Evolutionary conservation across 2,329 filamentous ascomycete genomes (phyloP), one percentile per base, ranked within the genome.

Genomic region (Trichoderma breve): DNA sequence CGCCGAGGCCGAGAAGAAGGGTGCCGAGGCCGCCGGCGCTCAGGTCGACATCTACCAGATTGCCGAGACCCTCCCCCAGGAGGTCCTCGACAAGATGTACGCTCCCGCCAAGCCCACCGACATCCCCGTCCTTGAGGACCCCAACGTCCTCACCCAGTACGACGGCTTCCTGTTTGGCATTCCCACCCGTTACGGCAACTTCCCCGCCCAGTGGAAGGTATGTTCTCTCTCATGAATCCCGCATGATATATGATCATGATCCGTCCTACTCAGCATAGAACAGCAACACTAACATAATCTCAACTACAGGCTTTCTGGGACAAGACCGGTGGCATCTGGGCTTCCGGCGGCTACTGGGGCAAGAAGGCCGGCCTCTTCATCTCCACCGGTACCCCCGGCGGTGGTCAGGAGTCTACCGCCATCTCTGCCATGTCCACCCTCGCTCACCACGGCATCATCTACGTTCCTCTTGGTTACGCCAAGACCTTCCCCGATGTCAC

Each of bases 131-230:
- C 86, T 91, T 64, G 81, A 87, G 21, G 84, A 88, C 79, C 86
- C 89, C 6, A 68, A 79, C 14, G 85, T 82, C 36, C 90, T 98
- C 57, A 89, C 91, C 79, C 75, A 85, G 68, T 98, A 97, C 85
- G 95, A 98, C 79, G 96, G 86, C 76, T 91, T 98, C 86, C 91
- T 99, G 75, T 88, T 98, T 78, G 96, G 96, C 76, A 96, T 98
- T 82, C 96, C 96, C 73, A 99, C 96, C 66, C 90, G 96, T 76
- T 99, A 93, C 85, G 96, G 96, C 78, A 98, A 97, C 90, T 97
- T 97, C 88, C 95, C 95, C 63, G 93, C 92, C 21, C 96, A 99
- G 85, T 98, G 93, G 93, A 98, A 96, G 87, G 83, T 83, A 75
- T 67, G 77, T 60, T n/a, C 4, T 11, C 15, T 18, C 6, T 14